Conservation (phyloP, 306 rosid species). For the Bauhinia variegata region DNA sequence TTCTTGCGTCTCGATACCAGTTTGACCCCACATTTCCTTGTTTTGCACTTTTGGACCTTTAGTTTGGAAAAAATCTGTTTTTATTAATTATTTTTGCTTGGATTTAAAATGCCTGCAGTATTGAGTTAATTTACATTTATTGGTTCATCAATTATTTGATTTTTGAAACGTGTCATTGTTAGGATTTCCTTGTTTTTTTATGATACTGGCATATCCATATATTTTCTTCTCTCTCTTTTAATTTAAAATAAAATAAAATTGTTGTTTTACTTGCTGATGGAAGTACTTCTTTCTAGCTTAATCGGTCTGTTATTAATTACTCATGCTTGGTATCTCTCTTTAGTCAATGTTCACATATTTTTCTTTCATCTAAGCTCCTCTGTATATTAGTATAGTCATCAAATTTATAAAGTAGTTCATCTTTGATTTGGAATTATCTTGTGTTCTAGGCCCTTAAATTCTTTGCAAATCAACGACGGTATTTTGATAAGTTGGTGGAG, state of each 20-base stretch:
- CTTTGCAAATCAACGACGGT: conserved; percentile 56
- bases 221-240: too few relatives aligned
- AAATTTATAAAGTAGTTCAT: conserved; percentile 1
- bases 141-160: conserved; percentile 10
- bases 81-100: neutral
- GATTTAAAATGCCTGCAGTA: neutral
- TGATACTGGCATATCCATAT: neutral
- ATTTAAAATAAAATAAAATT: too few relatives aligned
- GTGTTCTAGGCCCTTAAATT: conserved; percentile 73
- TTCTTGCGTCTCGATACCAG: conserved; percentile 1
- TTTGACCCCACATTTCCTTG: neutral
- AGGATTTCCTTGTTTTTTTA: conserved; percentile 7
- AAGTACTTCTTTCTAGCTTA: neutral
- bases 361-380: conserved; percentile 23
- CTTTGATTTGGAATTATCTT: conserved; percentile 28
- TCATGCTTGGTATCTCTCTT: conserved; percentile 25
- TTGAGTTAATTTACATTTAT: neutral
- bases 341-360: conserved; percentile 10
- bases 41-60: neutral
- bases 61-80: conserved; percentile 18
- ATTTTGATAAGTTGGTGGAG: conserved; percentile 77
- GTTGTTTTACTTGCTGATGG: neutral
- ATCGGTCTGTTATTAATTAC: neutral
- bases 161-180: conserved; percentile 12
- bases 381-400: conserved; percentile 18